phyloP scores from a whole-genome alignment of 2,329 filamentous ascomycete species.

The Cytospora chrysosperma region DNA sequence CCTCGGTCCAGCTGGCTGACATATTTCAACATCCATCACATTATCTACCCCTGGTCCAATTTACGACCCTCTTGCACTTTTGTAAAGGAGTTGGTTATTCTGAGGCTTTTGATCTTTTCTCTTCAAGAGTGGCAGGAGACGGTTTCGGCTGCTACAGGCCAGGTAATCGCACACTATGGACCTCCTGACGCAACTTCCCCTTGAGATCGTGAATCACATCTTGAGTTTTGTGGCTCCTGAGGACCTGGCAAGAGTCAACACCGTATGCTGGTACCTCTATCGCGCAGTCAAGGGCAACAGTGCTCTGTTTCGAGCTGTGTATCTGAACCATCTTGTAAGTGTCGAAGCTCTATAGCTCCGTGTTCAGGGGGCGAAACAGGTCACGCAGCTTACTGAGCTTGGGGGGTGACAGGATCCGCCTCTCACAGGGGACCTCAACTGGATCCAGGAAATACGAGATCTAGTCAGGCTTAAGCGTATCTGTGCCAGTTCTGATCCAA shows the following conservation, averaged over 20 bases:
- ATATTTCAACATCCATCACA: background rate
- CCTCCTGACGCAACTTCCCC: conserved; percentile 48
- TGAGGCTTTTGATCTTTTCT: background rate
- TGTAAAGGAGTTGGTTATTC: background rate
- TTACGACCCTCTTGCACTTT: too few species aligned
- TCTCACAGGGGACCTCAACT: conserved; percentile 6
- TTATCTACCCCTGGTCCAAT: background rate
- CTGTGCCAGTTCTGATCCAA: conserved; percentile 35
- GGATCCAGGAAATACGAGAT: conserved; percentile 41
- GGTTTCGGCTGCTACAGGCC: background rate
- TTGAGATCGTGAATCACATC: conserved; percentile 64
- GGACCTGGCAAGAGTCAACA: conserved; percentile 54
- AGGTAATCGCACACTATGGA: conserved; percentile 28
- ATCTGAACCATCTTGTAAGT: conserved; percentile 55
- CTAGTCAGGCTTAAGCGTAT: conserved; percentile 45
- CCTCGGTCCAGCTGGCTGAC: background rate
- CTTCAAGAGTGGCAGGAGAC: background rate
- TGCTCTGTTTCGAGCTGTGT: conserved; percentile 61
- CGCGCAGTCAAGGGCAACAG: conserved; percentile 56
- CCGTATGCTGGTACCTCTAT: conserved; percentile 52
- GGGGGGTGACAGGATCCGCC: conserved; percentile 17
- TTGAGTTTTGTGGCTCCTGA: conserved; percentile 54
- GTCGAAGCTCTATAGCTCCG: background rate
- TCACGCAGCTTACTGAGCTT: background rate
- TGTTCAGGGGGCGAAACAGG: background rate